A percentile compares a stretch with the other conserved stretches of the same genome.
Conservation (phyloP, 148 eudicot species). For the Persicaria tinctoria region DNA sequence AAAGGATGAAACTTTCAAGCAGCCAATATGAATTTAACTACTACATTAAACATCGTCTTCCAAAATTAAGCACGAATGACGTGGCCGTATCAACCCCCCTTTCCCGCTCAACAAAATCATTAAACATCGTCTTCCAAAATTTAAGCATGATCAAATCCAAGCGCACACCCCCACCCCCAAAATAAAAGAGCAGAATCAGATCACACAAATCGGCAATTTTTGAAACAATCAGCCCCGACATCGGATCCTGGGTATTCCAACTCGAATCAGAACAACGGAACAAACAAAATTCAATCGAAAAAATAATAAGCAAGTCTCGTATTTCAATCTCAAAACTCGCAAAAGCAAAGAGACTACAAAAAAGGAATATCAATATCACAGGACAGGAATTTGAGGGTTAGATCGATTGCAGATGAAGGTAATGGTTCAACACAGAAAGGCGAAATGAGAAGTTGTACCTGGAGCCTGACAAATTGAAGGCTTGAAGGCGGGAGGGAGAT, state of each 20-base stretch:
- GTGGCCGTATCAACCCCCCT: not conserved
- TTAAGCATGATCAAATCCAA: not conserved
- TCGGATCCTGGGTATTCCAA: not conserved
- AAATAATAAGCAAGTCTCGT: not conserved
- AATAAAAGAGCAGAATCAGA: too few species aligned
- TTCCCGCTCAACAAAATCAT: not conserved
- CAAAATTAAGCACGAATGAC: too few species aligned
- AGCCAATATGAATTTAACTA: not conserved
- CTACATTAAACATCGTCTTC: too few species aligned
- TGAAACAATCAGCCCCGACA: not conserved
- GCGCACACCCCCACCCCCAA: too few species aligned
- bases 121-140: not conserved
- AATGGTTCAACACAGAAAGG: not conserved
- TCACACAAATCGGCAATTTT: not conserved
- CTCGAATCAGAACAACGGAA: not conserved
- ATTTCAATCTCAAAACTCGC: not conserved
- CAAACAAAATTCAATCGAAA: not conserved
- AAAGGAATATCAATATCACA: not conserved
- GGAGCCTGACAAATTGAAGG: not conserved
- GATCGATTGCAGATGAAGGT: not conserved
- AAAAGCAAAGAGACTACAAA: not conserved
- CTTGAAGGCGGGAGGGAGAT: constrained; percentile 6
- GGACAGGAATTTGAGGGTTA: not conserved
- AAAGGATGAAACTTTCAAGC: not conserved
- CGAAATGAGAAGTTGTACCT: constrained; percentile 1